phyloP scores from a whole-genome alignment of 306 rosid species.

The Datisca glomerata region DNA sequence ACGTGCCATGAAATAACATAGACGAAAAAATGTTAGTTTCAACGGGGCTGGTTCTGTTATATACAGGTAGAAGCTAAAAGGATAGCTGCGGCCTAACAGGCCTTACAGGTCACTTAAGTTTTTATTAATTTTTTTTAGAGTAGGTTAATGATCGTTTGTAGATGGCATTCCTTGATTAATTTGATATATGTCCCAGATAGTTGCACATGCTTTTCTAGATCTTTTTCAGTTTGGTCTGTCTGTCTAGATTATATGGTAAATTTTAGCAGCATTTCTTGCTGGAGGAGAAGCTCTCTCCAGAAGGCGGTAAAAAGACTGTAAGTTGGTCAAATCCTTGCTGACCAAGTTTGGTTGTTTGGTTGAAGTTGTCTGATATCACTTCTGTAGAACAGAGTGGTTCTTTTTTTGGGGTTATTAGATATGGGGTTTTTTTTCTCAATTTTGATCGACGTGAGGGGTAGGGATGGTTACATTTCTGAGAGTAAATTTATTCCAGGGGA shows the following conservation, averaged over 20 bases:
- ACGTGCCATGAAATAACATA: too few relatives aligned
- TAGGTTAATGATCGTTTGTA: too few relatives aligned
- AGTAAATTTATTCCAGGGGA: too few relatives aligned
- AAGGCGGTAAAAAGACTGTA: too few relatives aligned
- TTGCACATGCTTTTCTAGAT: not conserved
- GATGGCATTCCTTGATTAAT: not conserved
- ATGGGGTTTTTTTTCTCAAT: slow-evolving; percentile 3
- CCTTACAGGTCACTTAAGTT: too few relatives aligned
- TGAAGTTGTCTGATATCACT: not conserved
- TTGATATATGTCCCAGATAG: not conserved
- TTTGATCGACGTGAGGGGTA: slow-evolving; percentile 6
- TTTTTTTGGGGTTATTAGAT: too few relatives aligned
- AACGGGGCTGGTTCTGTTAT: slow-evolving; percentile 15
- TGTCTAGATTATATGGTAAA: too few relatives aligned
- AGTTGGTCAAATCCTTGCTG: not conserved
- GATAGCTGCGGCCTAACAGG: slow-evolving; percentile 1
- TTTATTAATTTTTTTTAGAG: too few relatives aligned
- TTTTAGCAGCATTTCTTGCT: not conserved
- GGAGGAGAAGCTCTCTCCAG: not conserved
- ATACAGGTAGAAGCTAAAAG: too few relatives aligned
- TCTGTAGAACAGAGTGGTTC: too few relatives aligned
- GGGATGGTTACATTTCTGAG: too few relatives aligned
- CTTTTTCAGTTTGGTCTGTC: too few relatives aligned
- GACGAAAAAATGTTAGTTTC: slow-evolving; percentile 9
- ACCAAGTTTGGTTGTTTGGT: not conserved